Conservation (phyloP, 805 yeast genomes). For the Schizosaccharomyces japonicus region DNA sequence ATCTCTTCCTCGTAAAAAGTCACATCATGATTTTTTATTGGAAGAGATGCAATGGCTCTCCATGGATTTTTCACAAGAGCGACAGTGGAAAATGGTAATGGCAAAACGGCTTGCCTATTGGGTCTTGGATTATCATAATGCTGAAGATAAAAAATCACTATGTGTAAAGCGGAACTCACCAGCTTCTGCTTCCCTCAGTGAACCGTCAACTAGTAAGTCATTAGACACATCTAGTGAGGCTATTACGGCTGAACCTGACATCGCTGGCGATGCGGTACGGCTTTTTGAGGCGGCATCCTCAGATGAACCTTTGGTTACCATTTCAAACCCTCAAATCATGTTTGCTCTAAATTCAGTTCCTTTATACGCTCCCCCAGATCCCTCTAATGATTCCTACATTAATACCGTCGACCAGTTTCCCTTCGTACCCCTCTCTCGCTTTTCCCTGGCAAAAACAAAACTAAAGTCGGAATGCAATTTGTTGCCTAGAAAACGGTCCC, state of each 20-base stretch:
- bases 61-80: slow-evolving; percentile 45
- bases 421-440: background rate
- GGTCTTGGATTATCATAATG: slow-evolving; percentile 34
- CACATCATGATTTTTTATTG: slow-evolving; percentile 51
- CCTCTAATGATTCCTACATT: background rate
- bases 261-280: background rate
- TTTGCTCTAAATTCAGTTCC: no score
- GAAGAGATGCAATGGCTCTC: slow-evolving; percentile 73
- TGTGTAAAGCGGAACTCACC: no score
- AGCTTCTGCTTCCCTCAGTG: no score
- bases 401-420: background rate
- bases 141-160: slow-evolving; percentile 6
- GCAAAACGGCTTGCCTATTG: slow-evolving; percentile 51
- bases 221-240: no score
- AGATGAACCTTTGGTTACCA: background rate
- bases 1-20: slow-evolving; percentile 34
- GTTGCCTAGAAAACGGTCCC: slow-evolving; percentile 18
- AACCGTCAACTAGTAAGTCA: no score
- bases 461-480: background rate
- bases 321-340: no score
- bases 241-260: no score
- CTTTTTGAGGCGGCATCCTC: background rate
- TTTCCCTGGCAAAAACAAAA: background rate
- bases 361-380: slow-evolving; percentile 7
- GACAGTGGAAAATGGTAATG: slow-evolving; percentile 44